These are phyloP conservation scores for Arthrobotrys sphaeroides DNA, from an alignment of 2,329 filamentous ascomycete species.

Conservation along the genomic window DNA sequence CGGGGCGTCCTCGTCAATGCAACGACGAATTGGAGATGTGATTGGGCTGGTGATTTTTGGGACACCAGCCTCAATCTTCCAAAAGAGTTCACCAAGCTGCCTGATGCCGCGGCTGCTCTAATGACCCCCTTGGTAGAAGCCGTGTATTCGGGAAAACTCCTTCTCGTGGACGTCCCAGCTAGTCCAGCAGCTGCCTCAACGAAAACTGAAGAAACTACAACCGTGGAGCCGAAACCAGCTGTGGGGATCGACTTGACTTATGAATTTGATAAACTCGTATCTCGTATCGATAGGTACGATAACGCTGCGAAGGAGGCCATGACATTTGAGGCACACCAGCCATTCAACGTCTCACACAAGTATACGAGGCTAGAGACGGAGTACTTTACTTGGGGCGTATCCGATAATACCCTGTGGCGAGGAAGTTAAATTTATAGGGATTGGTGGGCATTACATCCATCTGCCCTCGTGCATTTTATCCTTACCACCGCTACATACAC, in stretches of 20 bases:
- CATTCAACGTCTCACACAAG: neutral
- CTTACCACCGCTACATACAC: no score
- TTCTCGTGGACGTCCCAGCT: neutral
- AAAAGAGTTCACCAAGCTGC: neutral
- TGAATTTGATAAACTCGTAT: neutral
- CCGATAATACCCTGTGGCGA: neutral
- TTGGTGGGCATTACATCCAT: no score
- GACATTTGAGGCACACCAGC: neutral
- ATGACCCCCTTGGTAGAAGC: neutral
- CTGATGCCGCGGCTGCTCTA: neutral
- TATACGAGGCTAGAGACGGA: neutral
- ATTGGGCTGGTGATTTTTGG: neutral
- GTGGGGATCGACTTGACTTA: constrained; percentile 5
- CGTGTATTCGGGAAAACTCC: neutral
- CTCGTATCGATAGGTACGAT: neutral
- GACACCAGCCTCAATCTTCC: neutral
- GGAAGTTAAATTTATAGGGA: no score
- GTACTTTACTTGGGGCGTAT: neutral
- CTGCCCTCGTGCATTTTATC: no score
- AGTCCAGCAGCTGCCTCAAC: neutral
- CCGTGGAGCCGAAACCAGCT: neutral
- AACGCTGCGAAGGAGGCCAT: neutral
- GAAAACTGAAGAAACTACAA: no score
- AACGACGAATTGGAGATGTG: neutral
- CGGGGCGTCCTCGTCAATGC: neutral